phyloP scores from a whole-genome alignment of 2,329 filamentous ascomycete species.

The Furcasterigmium sp. region DNA sequence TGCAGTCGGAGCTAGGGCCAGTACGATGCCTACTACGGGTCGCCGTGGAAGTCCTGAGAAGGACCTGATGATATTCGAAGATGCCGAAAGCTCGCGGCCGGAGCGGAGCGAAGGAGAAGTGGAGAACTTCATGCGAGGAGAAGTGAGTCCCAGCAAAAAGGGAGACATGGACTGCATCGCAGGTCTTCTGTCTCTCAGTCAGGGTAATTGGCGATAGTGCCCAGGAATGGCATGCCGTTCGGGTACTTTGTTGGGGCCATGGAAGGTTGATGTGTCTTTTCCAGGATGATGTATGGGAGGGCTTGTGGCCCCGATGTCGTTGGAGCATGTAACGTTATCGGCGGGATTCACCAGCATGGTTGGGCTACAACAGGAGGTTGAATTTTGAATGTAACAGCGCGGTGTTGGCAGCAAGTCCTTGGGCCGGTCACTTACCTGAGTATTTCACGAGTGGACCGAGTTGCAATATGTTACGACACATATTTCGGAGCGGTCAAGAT shows the following conservation, averaged over 20 bases:
- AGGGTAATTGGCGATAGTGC: conserved; percentile 76
- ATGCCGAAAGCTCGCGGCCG: conserved; percentile 25
- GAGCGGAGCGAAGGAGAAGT: conserved; percentile 50
- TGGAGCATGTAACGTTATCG: no score
- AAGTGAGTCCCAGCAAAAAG: conserved; percentile 64
- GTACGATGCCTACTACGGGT: conserved; percentile 33
- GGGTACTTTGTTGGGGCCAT: no score
- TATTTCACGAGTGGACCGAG: background rate
- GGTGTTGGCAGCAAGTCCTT: no score
- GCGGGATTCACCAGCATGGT: no score
- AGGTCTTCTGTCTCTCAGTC: conserved; percentile 80
- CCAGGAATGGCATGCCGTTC: no score
- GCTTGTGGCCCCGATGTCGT: no score
- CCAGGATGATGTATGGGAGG: no score
- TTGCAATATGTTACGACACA: background rate
- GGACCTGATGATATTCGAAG: conserved; percentile 48
- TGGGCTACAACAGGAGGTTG: no score
- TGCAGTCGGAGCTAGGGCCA: conserved; percentile 28
- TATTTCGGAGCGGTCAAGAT: background rate
- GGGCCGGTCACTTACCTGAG: no score
- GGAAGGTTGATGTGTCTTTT: no score
- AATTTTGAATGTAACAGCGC: no score
- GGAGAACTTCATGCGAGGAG: conserved; percentile 65
- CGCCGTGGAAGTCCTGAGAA: conserved; percentile 19
- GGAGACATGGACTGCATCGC: conserved; percentile 85